Evolutionary conservation across 1,284 basidiomycete genomes (phyloP).

Genomic region (Phylloporus sp.): DNA sequence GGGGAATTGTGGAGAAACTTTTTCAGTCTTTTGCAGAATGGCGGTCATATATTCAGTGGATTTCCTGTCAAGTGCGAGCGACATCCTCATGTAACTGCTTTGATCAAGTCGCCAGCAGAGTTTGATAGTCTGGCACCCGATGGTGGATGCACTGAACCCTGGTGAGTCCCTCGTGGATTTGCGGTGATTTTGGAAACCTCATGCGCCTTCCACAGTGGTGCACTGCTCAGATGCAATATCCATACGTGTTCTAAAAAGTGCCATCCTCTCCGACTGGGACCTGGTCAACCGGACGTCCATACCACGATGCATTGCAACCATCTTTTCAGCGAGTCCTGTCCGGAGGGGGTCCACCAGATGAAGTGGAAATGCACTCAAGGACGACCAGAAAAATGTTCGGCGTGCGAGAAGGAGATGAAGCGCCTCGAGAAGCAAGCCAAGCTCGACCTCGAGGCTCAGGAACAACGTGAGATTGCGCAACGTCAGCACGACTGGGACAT

Average conservation of each 20-base stretch:
- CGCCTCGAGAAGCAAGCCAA: constrained; percentile 38
- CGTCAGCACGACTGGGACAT: constrained; percentile 40
- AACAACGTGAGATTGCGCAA: constrained; percentile 41
- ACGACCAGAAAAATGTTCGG: constrained; percentile 37
- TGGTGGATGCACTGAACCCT: constrained; percentile 65
- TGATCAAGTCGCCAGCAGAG: constrained; percentile 50
- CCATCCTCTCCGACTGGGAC: constrained; percentile 44
- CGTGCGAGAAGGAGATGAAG: constrained; percentile 42
- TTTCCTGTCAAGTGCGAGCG: constrained; percentile 64
- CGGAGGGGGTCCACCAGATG: constrained; percentile 23
- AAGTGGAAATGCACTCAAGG: constrained; percentile 44
- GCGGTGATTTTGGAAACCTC: not conserved
- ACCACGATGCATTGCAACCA: constrained; percentile 51
- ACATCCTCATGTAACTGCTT: constrained; percentile 51
- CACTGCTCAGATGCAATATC: constrained; percentile 51
- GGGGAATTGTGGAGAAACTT: constrained; percentile 58
- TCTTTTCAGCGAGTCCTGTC: constrained; percentile 39
- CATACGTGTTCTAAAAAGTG: constrained; percentile 63
- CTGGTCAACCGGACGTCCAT: constrained; percentile 52
- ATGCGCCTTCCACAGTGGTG: constrained; percentile 45
- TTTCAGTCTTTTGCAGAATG: constrained; percentile 50
- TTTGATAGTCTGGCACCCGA: constrained; percentile 63
- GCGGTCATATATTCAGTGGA: constrained; percentile 60
- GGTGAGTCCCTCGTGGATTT: constrained; percentile 47
- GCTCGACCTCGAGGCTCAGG: constrained; percentile 40